These are phyloP conservation scores for Taphrina wiesneri DNA, from an alignment of 1,139 yeast genomes.

Conservation along the genomic window DNA sequence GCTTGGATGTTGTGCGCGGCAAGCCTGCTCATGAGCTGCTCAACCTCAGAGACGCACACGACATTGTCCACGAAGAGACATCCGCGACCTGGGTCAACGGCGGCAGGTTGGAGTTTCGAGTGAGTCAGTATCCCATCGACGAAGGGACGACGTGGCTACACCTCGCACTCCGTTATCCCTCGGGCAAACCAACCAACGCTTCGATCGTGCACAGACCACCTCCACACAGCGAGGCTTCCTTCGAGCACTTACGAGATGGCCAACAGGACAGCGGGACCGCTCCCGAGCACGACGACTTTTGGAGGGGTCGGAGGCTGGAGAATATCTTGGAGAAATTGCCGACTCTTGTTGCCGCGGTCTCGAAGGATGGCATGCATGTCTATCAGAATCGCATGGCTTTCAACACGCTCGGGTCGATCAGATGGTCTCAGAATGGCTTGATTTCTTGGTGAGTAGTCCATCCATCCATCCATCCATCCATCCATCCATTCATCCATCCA, in stretches of 20 bases:
- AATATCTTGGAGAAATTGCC: slow-evolving; percentile 16
- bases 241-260: background rate
- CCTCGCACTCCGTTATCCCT: slow-evolving; percentile 12
- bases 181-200: background rate
- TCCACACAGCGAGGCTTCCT: slow-evolving; percentile 6
- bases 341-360: slow-evolving; percentile 15
- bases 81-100: slow-evolving; percentile 19
- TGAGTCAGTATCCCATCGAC: slow-evolving; percentile 1
- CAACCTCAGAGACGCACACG: slow-evolving; percentile 12
- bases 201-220: background rate
- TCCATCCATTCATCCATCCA: no score
- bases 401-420: slow-evolving; percentile 2
- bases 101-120: slow-evolving; percentile 3
- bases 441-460: slow-evolving; percentile 3
- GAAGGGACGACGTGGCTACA: background rate
- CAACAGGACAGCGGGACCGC: no score
- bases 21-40: background rate
- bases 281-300: slow-evolving; percentile 5
- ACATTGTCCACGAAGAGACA: slow-evolving; percentile 2
- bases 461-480: no score
- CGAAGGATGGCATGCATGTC: slow-evolving; percentile 12
- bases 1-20: background rate
- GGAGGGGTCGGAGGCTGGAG: background rate
- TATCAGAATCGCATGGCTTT: slow-evolving; percentile 16
- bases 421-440: slow-evolving; percentile 9